These are phyloP conservation scores for Euptelea pleiosperma DNA, from an alignment of 164 flowering plant species.

Conservation along the genomic window DNA sequence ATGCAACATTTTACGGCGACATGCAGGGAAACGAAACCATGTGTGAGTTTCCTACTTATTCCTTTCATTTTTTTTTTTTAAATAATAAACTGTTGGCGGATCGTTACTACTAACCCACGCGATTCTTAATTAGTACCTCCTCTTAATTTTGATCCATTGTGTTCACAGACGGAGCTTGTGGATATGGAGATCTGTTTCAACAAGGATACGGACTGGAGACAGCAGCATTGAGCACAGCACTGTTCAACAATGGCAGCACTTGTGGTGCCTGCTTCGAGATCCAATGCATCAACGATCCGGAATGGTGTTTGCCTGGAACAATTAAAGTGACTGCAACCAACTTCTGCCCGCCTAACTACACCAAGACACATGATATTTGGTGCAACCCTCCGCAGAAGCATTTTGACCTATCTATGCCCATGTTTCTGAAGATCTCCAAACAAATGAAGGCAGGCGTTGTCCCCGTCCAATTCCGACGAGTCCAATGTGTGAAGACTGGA, in stretches of 20 bases:
- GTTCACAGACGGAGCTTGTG: slow-evolving; percentile 40
- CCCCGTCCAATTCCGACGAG: slow-evolving; percentile 56
- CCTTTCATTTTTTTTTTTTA: not conserved
- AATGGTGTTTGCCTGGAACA: slow-evolving; percentile 50
- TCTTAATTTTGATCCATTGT: not conserved
- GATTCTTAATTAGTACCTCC: not conserved
- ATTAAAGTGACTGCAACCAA: slow-evolving; percentile 55
- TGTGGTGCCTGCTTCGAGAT: slow-evolving; percentile 50
- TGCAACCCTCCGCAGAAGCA: slow-evolving; percentile 72
- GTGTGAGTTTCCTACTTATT: not conserved
- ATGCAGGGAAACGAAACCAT: slow-evolving; percentile 12
- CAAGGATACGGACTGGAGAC: slow-evolving; percentile 43
- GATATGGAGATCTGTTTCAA: slow-evolving; percentile 30
- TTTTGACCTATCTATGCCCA: slow-evolving; percentile 68
- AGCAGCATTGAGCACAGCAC: slow-evolving; percentile 40
- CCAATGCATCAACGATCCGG: slow-evolving; percentile 38
- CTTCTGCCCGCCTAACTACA: slow-evolving; percentile 57
- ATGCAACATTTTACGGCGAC: slow-evolving; percentile 20
- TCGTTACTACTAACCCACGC: no score
- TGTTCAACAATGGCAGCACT: slow-evolving; percentile 30
- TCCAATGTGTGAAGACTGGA: not conserved
- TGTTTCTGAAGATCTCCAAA: slow-evolving; percentile 49
- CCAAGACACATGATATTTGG: slow-evolving; percentile 50
- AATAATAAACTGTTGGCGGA: no score
- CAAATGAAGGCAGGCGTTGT: slow-evolving; percentile 62